Percentiles rank a stretch among this genome's conserved stretches.
These are phyloP conservation scores for Puccinia hordei DNA, from an alignment of 1,284 basidiomycete species.

Conservation along the genomic window DNA sequence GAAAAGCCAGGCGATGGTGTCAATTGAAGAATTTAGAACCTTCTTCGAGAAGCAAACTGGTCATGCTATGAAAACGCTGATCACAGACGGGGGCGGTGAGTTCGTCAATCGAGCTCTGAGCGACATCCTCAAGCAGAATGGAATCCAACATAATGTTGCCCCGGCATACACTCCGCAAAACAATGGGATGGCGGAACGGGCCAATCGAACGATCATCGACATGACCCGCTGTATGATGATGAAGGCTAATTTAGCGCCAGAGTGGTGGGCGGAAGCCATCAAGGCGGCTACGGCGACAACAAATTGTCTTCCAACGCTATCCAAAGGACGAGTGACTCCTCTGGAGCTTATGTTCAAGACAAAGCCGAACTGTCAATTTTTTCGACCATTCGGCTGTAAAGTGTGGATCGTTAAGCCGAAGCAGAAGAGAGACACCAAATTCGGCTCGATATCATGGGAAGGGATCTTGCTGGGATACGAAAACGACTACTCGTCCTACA, in stretches of 20 bases:
- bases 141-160: neutral
- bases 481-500: neutral
- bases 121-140: neutral
- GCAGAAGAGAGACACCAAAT: neutral
- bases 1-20: neutral
- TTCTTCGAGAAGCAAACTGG: constrained; percentile 1
- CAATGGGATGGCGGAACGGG: neutral
- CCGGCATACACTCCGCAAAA: constrained; percentile 1
- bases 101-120: neutral
- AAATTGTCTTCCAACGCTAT: neutral
- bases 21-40: neutral
- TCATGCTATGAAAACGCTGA: neutral
- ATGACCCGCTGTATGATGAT: neutral
- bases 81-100: constrained; percentile 9
- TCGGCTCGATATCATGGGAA: neutral
- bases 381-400: neutral
- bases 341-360: neutral
- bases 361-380: neutral
- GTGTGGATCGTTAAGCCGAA: neutral
- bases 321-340: neutral
- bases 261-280: constrained; percentile 1
- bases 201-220: neutral
- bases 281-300: neutral
- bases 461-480: neutral
- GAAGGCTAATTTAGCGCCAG: neutral